Conservation (phyloP, 164 flowering plant genomes). For the Liquidambar formosana region DNA sequence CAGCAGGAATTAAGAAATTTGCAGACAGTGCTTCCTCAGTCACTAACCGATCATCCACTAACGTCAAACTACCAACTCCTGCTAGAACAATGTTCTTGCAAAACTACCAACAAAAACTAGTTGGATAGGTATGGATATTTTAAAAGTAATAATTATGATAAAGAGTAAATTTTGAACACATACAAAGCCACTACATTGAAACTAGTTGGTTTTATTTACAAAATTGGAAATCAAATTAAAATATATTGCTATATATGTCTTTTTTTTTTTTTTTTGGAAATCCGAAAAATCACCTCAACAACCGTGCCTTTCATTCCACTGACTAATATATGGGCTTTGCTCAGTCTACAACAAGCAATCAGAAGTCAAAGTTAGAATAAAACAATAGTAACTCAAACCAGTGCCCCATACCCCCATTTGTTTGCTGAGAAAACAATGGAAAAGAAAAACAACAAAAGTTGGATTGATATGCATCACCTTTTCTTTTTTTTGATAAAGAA, state of each 20-base stretch:
- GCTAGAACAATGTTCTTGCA: constrained; percentile 97
- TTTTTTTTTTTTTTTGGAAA: too few relatives aligned
- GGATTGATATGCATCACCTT: too few relatives aligned
- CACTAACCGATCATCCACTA: constrained; percentile 73
- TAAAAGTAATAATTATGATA: neutral
- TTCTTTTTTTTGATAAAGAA: too few relatives aligned
- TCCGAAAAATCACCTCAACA: constrained; percentile 78
- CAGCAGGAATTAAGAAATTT: constrained; percentile 74
- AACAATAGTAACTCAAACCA: neutral
- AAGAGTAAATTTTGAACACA: neutral
- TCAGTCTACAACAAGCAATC: constrained; percentile 48
- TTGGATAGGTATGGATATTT: neutral
- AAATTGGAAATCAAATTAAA: neutral
- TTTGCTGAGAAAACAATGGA: neutral
- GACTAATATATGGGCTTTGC: constrained; percentile 83
- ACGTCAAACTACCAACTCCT: constrained; percentile 91
- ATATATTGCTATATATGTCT: too few relatives aligned
- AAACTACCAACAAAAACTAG: constrained; percentile 49
- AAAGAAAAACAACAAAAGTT: too few relatives aligned
- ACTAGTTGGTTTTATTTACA: neutral
- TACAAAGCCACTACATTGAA: neutral
- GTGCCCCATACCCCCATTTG: neutral
- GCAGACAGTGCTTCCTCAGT: constrained; percentile 65
- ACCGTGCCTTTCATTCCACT: constrained; percentile 81
- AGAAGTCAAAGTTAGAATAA: constrained; percentile 1